phyloP scores from a whole-genome alignment of 139 green algal genomes.

The Diplosphaera chodatii region DNA sequence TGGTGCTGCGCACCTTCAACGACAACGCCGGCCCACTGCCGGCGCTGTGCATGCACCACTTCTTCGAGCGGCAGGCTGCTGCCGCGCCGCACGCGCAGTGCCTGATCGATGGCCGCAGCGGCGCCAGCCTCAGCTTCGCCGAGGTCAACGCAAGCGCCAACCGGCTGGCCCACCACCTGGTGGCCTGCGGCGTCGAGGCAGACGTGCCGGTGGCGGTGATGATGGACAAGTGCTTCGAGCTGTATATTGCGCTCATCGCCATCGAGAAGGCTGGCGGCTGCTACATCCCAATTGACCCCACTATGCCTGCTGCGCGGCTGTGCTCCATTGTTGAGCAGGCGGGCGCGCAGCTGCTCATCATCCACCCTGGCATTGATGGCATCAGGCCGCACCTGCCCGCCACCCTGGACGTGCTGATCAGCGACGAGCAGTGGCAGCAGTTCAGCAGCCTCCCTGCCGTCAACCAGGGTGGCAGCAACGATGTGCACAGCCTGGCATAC shows the following conservation, averaged over 20 bases:
- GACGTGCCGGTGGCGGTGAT: constrained; percentile 29
- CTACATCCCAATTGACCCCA: constrained; percentile 41
- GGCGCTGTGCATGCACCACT: constrained; percentile 12
- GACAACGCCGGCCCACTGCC: background rate
- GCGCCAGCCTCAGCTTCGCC: constrained; percentile 6
- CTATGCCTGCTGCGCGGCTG: constrained; percentile 23
- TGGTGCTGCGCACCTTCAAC: background rate
- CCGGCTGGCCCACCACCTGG: constrained; percentile 26
- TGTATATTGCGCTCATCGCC: constrained; percentile 24
- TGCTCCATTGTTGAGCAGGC: background rate
- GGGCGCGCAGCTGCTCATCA: background rate
- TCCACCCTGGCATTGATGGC: background rate
- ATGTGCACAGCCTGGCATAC: constrained; percentile 24
- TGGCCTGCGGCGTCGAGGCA: background rate
- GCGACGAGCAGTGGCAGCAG: background rate
- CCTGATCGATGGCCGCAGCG: constrained; percentile 3
- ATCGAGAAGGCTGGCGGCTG: constrained; percentile 24
- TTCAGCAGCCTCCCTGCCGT: background rate
- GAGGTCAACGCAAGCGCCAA: constrained; percentile 23
- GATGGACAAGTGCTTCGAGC: constrained; percentile 32
- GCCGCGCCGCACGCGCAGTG: constrained; percentile 11
- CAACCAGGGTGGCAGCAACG: background rate
- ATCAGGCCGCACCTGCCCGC: background rate
- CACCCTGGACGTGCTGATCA: background rate
- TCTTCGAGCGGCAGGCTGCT: constrained; percentile 17